Evolutionary conservation across 805 yeast species (phyloP), one percentile per base, ranked within the genome.

Genomic region (Kuraishia ogatae): DNA sequence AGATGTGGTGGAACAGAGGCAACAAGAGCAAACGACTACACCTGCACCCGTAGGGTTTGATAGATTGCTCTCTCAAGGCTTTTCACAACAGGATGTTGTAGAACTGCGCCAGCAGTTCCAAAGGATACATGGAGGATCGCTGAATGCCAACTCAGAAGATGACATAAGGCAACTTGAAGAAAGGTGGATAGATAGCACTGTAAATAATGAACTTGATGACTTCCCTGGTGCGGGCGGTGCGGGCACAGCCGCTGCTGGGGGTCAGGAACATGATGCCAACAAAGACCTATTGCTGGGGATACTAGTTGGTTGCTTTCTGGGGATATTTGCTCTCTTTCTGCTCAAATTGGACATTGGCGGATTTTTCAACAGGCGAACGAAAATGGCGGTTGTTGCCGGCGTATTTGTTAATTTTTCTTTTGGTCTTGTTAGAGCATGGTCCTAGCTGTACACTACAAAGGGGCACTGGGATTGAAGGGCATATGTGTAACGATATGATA

Each of bases 1-100:
- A 61, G 81, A 77, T 52, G 79, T 77, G 53, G 61, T 81, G 53
- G 92, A 87, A 62, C 71, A 71, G 53, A 63, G 64, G 54, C 79
- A 77, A 10, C 87, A 82, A 20, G 73, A 71, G 35, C 71, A 71
- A 51, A 68, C 80, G 2, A 83, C 87, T 0, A 66, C 77, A 1
- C 89, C 89, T 1, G 91, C 89, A 15, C 84, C 85, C 2, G 79
- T 84, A 17, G 97, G 97, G 1, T 89, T 92, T 66, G 97, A 92
- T 67, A 71, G 97, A 48, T 73, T 92, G 53, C 75, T 91, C 19
- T 81, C 83, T 35, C 92, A 91, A 50, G 97, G 97, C 8, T 89
- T 92, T 64, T 78, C 88, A 3, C 88, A 82, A 35, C 86, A 82
- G 57, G 97, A 92, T 61, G 81, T 92, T 26, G 74, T 75, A 49